Base-by-base conservation (phyloP, 768 basidiomycete species). In the Russula dissimulans region DNA sequence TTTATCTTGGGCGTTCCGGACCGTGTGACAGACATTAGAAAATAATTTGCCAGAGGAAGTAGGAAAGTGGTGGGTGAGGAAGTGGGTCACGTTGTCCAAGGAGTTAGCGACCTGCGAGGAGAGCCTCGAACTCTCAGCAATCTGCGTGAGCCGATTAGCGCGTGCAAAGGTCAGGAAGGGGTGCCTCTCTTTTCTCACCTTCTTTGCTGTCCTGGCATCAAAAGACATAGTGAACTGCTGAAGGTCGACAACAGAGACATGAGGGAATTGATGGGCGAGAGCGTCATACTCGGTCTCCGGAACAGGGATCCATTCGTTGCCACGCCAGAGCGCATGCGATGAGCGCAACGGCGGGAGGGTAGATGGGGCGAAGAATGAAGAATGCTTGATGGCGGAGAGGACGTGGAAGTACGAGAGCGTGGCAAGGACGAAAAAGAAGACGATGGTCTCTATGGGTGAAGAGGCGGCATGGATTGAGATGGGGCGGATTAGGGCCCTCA, bases 381-480 rank as follows among this genome's bases (percentile, higher is more conserved):
- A 91, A 68, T 93, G 85, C 68, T 95, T 94, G 69, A 98, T 89
- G 54, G 89, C 89, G 57, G 83, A 83, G 61, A 99, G 81, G 66
- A 97, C 80, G 69, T 95, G 93, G 72, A 98, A 97, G 73, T 98
- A 98, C 49, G 91, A 89, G 54, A 98, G 81, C 0, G 97, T 98
- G 22, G 89, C 88, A 61, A 95, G 71, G 68, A 94, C 83, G 71
- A 86, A 91, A 77, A 91, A 88, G 71, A 85, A 83, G 58, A 97
- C 93, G 64, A 97, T 92, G 8, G 89, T 88, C 69, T 97, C 95
- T 64, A 91, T 89, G 51, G 89, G 89, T 5, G 78, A 84, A 71
- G 83, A 83, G 15, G 86, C 86, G 1, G 87, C 84, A 63, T 86
- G 85, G 14, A 79, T 79, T 5, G 87, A 87, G 65, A 91, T 76